A percentile compares a stretch with the other conserved stretches of the same genome.
phyloP scores from a whole-genome alignment of 106 monocot species.

The Ottelia alismoides region DNA sequence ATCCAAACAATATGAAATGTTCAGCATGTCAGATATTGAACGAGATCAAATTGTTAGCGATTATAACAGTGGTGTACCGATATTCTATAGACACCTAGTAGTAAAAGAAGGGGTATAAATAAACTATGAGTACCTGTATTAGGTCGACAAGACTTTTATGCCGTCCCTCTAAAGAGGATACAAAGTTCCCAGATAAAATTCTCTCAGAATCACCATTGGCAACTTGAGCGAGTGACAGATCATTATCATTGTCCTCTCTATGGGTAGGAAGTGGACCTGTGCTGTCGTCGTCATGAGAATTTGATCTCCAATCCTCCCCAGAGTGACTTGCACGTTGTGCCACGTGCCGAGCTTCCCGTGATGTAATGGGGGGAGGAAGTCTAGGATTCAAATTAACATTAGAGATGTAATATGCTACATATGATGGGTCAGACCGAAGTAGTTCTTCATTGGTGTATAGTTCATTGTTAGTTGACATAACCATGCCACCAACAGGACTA shows the following conservation, averaged over 20 bases:
- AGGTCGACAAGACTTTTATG: slow-evolving; percentile 53
- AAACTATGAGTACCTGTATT: slow-evolving; percentile 63
- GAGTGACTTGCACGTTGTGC: slow-evolving; percentile 26
- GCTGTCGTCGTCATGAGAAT: slow-evolving; percentile 39
- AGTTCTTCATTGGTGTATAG: slow-evolving; percentile 48
- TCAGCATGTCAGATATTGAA: no score
- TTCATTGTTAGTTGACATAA: slow-evolving; percentile 20
- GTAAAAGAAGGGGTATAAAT: no score
- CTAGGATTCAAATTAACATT: slow-evolving; percentile 92
- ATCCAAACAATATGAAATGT: no score
- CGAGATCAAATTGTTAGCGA: no score
- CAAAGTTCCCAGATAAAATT: slow-evolving; percentile 12
- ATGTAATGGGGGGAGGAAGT: slow-evolving; percentile 71
- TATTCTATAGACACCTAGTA: no score
- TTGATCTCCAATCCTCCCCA: slow-evolving; percentile 23
- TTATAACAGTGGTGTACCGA: no score
- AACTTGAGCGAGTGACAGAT: slow-evolving; percentile 33
- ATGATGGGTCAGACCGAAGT: slow-evolving; percentile 75
- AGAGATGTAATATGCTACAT: slow-evolving; percentile 56
- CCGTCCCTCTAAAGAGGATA: slow-evolving; percentile 21
- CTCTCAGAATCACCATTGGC: slow-evolving; percentile 10
- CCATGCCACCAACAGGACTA: slow-evolving; percentile 23
- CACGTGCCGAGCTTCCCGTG: slow-evolving; percentile 46
- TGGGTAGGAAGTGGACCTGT: slow-evolving; percentile 47
- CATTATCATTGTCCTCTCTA: slow-evolving; percentile 78